Evolutionary conservation across 306 rosid species (phyloP).

Genomic region (Dryas octopetala): DNA sequence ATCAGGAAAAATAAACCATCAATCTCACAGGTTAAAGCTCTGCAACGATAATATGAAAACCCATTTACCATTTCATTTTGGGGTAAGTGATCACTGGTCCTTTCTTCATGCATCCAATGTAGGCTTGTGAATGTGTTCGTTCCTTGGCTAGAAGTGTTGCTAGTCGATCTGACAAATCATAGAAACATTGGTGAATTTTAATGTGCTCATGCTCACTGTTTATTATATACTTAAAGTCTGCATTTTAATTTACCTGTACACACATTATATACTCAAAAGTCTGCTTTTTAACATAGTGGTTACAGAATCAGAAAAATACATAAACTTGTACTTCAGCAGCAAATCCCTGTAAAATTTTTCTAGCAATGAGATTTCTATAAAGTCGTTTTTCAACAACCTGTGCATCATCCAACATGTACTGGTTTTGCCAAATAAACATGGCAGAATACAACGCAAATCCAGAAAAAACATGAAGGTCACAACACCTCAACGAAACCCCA

Average conservation of each 20-base stretch:
- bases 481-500: too few relatives aligned
- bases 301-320: too few relatives aligned
- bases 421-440: too few relatives aligned
- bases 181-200: neutral
- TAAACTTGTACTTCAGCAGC: too few relatives aligned
- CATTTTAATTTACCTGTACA: conserved; percentile 35
- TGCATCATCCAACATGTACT: too few relatives aligned
- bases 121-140: conserved; percentile 27
- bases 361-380: too few relatives aligned
- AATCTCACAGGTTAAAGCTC: neutral
- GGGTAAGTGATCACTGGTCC: conserved; percentile 42
- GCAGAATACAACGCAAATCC: too few relatives aligned
- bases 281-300: conserved; percentile 35
- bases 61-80: conserved; percentile 34
- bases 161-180: conserved; percentile 32
- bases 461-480: too few relatives aligned
- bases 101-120: conserved; percentile 11
- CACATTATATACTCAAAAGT: conserved; percentile 32
- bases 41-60: neutral
- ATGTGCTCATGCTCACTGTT: neutral
- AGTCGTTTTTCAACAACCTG: too few relatives aligned
- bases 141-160: conserved; percentile 41
- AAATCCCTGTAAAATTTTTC: too few relatives aligned
- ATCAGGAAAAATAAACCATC: neutral
- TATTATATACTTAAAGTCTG: neutral